These are phyloP conservation scores for Nymphaea thermarum DNA, from an alignment of 164 flowering plant species.

Conservation along the genomic window DNA sequence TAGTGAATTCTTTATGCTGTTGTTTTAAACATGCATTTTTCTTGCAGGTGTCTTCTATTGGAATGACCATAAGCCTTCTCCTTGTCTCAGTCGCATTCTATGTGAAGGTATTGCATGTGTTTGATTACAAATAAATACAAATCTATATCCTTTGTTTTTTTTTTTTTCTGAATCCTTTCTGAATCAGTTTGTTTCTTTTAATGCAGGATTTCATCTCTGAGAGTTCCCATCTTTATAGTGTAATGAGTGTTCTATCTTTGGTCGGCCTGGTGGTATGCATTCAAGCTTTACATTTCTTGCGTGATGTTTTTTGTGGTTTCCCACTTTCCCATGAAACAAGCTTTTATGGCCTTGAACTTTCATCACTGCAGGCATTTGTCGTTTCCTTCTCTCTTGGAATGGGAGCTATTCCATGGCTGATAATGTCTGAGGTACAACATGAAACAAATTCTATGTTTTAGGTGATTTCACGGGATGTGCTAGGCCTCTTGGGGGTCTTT, in stretches of 20 bases:
- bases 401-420: slow-evolving; percentile 94
- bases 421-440: slow-evolving; percentile 88
- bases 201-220: slow-evolving; percentile 28
- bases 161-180: not conserved
- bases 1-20: not conserved
- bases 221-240: slow-evolving; percentile 35
- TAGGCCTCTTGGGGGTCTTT: too few relatives aligned
- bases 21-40: not conserved
- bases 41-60: slow-evolving; percentile 59
- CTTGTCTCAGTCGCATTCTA: slow-evolving; percentile 70
- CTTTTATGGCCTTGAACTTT: not conserved
- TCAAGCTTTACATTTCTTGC: not conserved
- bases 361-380: slow-evolving; percentile 42
- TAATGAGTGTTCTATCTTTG: slow-evolving; percentile 46
- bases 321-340: not conserved
- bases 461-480: too few relatives aligned
- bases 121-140: not conserved
- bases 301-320: not conserved
- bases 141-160: not conserved
- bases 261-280: slow-evolving; percentile 87
- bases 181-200: not conserved
- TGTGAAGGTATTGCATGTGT: slow-evolving; percentile 34
- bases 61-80: slow-evolving; percentile 72
- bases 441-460: too few relatives aligned
- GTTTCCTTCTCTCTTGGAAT: slow-evolving; percentile 74